A percentile compares a stretch with the other conserved stretches of the same genome.
Evolutionary conservation across 106 monocot genomes (phyloP).

Genomic region (Acorus calamus): DNA sequence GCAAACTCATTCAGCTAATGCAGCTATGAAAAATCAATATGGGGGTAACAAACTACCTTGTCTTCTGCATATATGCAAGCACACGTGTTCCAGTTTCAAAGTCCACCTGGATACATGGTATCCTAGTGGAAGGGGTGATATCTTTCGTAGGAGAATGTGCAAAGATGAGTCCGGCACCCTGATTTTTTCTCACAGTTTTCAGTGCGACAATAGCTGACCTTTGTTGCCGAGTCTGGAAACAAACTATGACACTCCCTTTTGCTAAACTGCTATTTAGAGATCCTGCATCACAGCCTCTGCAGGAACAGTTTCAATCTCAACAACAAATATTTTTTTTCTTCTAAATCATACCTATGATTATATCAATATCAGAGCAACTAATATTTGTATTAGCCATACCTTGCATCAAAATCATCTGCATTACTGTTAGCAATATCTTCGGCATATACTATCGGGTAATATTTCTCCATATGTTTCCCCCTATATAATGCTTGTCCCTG

Average conservation of each 20-base stretch:
- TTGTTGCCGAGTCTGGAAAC: slow-evolving; percentile 45
- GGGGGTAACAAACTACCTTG: slow-evolving; percentile 22
- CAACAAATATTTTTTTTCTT: not conserved
- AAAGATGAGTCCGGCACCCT: slow-evolving; percentile 49
- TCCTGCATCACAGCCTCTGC: slow-evolving; percentile 39
- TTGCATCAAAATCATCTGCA: slow-evolving; percentile 32
- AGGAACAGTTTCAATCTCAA: slow-evolving; percentile 9
- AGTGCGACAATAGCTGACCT: slow-evolving; percentile 37
- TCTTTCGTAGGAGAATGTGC: slow-evolving; percentile 52
- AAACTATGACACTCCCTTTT: slow-evolving; percentile 54
- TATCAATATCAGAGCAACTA: not conserved
- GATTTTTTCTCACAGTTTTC: slow-evolving; percentile 39
- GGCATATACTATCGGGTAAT: slow-evolving; percentile 32
- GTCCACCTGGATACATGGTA: slow-evolving; percentile 49
- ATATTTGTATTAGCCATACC: slow-evolving; percentile 10
- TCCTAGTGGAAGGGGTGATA: slow-evolving; percentile 24
- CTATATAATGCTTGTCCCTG: slow-evolving; percentile 46
- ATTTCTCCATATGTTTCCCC: slow-evolving; percentile 20
- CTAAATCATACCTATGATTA: not conserved
- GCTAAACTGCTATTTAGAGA: slow-evolving; percentile 47
- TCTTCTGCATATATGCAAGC: slow-evolving; percentile 32
- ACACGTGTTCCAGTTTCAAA: slow-evolving; percentile 42
- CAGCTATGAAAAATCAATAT: too few relatives aligned
- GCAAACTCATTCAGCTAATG: too few relatives aligned
- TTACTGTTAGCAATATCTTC: slow-evolving; percentile 39